phyloP scores from a whole-genome alignment of 2,329 filamentous ascomycete genomes.

The Botrytis squamosa region DNA sequence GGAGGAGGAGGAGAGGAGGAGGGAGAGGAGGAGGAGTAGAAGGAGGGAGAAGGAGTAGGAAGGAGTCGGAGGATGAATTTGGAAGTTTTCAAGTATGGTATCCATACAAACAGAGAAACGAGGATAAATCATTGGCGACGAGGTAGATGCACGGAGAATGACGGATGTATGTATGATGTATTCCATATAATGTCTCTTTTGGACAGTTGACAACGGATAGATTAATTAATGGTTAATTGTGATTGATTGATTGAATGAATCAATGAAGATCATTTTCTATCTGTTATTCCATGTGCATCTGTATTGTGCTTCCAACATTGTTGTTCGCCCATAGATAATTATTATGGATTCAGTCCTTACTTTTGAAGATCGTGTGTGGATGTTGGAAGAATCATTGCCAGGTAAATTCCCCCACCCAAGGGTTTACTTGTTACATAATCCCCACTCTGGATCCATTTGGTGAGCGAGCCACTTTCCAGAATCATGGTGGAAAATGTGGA shows the following conservation, averaged over 20 bases:
- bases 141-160: neutral
- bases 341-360: neutral
- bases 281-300: neutral
- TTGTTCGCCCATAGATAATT: neutral
- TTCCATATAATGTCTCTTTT: neutral
- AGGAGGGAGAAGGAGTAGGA: neutral
- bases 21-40: too few relatives aligned
- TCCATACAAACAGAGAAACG: neutral
- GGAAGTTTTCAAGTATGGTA: neutral
- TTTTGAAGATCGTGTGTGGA: neutral
- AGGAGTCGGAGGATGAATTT: neutral
- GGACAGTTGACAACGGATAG: neutral
- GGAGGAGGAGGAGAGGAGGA: neutral
- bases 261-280: neutral
- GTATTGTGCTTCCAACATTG: neutral
- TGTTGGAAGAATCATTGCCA: neutral
- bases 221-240: neutral
- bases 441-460: neutral
- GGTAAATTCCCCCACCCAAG: neutral
- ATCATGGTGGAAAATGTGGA: constrained; percentile 1
- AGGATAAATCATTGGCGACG: neutral
- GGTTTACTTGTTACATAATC: neutral
- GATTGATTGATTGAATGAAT: neutral
- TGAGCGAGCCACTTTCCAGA: constrained; percentile 16
- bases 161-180: neutral